A percentile compares a stretch with the other conserved stretches of the same genome.
phyloP scores from a whole-genome alignment of 2,329 filamentous ascomycete species.

The Penicillium sp. region DNA sequence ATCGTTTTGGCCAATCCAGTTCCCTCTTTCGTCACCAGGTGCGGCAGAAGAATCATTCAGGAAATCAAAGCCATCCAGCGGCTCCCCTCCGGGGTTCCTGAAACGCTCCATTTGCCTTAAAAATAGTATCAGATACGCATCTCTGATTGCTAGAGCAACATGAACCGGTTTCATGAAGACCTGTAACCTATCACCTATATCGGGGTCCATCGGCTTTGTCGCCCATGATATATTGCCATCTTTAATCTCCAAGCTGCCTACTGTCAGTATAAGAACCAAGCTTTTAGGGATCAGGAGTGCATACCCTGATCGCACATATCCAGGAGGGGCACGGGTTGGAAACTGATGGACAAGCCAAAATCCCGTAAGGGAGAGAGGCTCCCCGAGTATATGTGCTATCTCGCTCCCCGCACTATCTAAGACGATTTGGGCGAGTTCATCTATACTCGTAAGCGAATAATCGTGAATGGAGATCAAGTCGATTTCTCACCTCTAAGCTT shows the following conservation, averaged over 20 bases:
- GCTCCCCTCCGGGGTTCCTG: constrained; percentile 15
- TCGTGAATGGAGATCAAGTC: constrained; percentile 4
- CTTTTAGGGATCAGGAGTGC: constrained; percentile 16
- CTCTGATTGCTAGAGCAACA: constrained; percentile 33
- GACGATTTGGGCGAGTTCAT: constrained; percentile 48
- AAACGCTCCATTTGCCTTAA: constrained; percentile 29
- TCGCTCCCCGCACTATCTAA: constrained; percentile 43
- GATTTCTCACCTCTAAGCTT: constrained; percentile 44
- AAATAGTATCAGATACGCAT: constrained; percentile 33
- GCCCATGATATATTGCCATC: constrained; percentile 28
- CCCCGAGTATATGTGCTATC: constrained; percentile 49
- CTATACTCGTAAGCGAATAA: constrained; percentile 32
- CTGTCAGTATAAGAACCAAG: constrained; percentile 8
- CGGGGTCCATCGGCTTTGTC: constrained; percentile 27
- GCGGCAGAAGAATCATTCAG: constrained; percentile 11
- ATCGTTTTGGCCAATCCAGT: constrained; percentile 18
- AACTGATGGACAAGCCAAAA: constrained; percentile 63
- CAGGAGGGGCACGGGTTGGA: constrained; percentile 58
- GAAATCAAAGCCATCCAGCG: constrained; percentile 14
- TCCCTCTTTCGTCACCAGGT: constrained; percentile 14
- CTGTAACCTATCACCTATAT: constrained; percentile 31
- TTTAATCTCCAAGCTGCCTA: constrained; percentile 28
- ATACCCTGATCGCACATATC: constrained; percentile 61
- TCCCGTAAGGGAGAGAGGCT: constrained; percentile 49
- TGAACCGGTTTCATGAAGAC: constrained; percentile 32